Evolutionary conservation across 2,329 filamentous ascomycete species (phyloP), one percentile per base, ranked within the genome.

Genomic region (Penicillium polonicum): DNA sequence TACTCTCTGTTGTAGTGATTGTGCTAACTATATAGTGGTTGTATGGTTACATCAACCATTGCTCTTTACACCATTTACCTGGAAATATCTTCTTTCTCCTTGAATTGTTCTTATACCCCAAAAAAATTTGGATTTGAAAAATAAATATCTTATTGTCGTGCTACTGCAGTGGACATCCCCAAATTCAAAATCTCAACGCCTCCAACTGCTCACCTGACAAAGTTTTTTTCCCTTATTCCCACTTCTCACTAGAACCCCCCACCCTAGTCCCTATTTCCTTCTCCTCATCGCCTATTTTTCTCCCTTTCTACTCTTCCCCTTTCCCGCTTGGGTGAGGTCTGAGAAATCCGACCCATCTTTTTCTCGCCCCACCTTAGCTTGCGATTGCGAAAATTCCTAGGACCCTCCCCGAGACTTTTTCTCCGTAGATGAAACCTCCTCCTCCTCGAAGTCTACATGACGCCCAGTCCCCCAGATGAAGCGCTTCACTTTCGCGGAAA

Each of bases 401-500:
- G 48, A 33, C 19, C 19, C 36, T 43, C 19, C n/a, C 23, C 42
- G 42, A 44, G 17, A 44, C 17, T 29, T 38, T n/a, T 48, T 43
- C 43, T 51, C 33, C 51, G 72, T 75, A 75, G 70, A 77, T 77
- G 74, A 75, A 72, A 73, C 70, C 64, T 58, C 68, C 68, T 65
- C 67, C 63, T 59, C 66, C 68, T 65, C 67, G 64, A 67, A 65
- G 67, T 70, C 73, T 82, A 80, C 75, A 85, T 85, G 82, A 82
- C 77, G 72, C 77, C 78, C 73, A 80, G 78, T 76, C 77, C 38
- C 39, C 49, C 72, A 64, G 72, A 78, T 72, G 77, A 79, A 70
- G 75, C 72, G 52, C 69, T 77, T 81, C 83, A 87, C 73, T 84
- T 86, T 72, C 83, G 82, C 71, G 85, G 85, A 76, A 83, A 86